Evolutionary conservation across 345 rosid species (phyloP).

Genomic region (Gossypium rotundifolium): DNA sequence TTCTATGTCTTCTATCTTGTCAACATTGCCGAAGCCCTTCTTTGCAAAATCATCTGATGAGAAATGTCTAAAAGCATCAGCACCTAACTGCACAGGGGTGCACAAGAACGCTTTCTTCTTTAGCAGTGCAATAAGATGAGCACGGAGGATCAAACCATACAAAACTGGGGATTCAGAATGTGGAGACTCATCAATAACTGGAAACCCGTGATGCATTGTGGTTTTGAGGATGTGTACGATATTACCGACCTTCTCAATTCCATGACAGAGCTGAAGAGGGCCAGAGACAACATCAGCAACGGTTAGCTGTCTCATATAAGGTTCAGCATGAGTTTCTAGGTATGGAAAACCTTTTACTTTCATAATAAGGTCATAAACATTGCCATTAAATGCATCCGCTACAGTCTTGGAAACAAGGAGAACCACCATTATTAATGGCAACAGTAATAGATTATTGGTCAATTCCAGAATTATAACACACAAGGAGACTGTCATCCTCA

Average conservation of each 20-base stretch:
- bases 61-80: conserved; percentile 39
- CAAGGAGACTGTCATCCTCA: conserved; percentile 90
- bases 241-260: conserved; percentile 71
- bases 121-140: conserved; percentile 64
- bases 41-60: conserved; percentile 68
- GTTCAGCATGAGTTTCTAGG: conserved; percentile 74
- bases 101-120: conserved; percentile 61
- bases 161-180: conserved; percentile 41
- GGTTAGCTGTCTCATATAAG: conserved; percentile 85
- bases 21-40: conserved; percentile 60
- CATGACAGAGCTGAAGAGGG: conserved; percentile 65
- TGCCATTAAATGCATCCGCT: conserved; percentile 80
- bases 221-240: conserved; percentile 67
- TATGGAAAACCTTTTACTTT: conserved; percentile 88
- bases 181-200: conserved; percentile 66
- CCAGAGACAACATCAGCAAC: conserved; percentile 78
- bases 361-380: conserved; percentile 83
- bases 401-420: conserved; percentile 89
- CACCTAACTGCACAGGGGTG: conserved; percentile 30
- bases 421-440: conserved; percentile 93
- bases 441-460: conserved; percentile 74
- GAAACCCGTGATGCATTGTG: conserved; percentile 78
- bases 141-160: conserved; percentile 71
- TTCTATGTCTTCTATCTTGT: conserved; percentile 58
- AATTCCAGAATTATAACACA: conserved; percentile 84